Evolutionary conservation across 768 basidiomycete genomes (phyloP).

Genomic region (Agaricus bisporus): DNA sequence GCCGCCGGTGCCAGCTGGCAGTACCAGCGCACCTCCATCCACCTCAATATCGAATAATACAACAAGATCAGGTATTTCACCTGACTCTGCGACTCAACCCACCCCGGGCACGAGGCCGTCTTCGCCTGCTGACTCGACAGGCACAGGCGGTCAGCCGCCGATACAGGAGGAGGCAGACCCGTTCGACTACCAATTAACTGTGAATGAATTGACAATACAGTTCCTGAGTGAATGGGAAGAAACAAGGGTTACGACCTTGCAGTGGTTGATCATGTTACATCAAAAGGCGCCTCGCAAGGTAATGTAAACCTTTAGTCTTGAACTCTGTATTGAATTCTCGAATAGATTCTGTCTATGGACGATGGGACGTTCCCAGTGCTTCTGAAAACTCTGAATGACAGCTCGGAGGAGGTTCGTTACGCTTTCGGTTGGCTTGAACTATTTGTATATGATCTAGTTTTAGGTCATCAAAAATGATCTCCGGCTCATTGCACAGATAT

Average conservation of each 20-base stretch:
- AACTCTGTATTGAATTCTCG: background rate
- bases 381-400: constrained; percentile 92
- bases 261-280: constrained; percentile 98
- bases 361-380: constrained; percentile 96
- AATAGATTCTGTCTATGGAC: constrained; percentile 89
- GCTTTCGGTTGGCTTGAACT: background rate
- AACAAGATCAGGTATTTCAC: constrained; percentile 1
- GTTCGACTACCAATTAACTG: constrained; percentile 90
- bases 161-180: constrained; percentile 52
- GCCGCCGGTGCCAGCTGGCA: constrained; percentile 46
- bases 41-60: background rate
- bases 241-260: constrained; percentile 89
- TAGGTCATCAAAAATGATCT: constrained; percentile 95
- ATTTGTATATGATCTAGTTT: too few relatives aligned
- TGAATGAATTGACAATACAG: constrained; percentile 88
- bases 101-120: constrained; percentile 44
- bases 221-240: constrained; percentile 97
- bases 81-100: constrained; percentile 36
- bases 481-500: constrained; percentile 94
- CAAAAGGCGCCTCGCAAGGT: constrained; percentile 97
- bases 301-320: constrained; percentile 5
- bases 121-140: constrained; percentile 47
- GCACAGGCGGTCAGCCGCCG: constrained; percentile 21
- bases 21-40: constrained; percentile 25
- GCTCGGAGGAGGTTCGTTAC: constrained; percentile 78